Evolutionary conservation across 176 grass and related monocot genomes (phyloP).

Genomic region (Juncus effusus): DNA sequence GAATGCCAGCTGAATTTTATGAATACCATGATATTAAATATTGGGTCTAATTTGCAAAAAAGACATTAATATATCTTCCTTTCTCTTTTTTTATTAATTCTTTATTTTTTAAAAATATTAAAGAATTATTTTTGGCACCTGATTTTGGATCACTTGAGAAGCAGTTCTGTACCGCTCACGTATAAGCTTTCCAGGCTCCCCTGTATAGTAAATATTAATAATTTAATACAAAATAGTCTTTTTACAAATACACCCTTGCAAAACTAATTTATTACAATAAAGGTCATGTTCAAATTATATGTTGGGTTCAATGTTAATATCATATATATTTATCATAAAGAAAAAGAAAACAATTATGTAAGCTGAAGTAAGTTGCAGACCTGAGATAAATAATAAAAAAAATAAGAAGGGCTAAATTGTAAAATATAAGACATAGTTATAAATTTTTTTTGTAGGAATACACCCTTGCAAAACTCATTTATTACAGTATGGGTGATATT

Average conservation of each 20-base stretch:
- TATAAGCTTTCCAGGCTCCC: slow-evolving; percentile 87
- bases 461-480: too few species aligned
- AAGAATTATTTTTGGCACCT: slow-evolving; percentile 32
- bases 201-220: slow-evolving; percentile 37
- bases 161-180: slow-evolving; percentile 79
- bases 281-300: not conserved
- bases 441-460: too few species aligned
- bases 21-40: too few species aligned
- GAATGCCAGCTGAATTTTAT: not conserved
- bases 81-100: too few species aligned
- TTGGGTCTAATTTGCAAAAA: too few species aligned
- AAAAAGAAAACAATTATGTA: not conserved
- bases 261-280: slow-evolving; percentile 1
- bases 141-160: slow-evolving; percentile 96
- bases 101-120: too few species aligned
- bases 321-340: not conserved
- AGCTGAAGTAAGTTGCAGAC: not conserved
- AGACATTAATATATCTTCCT: too few species aligned
- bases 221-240: not conserved
- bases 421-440: too few species aligned
- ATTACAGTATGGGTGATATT: too few species aligned
- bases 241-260: not conserved
- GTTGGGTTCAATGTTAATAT: not conserved
- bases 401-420: too few species aligned
- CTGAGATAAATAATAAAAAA: too few species aligned